A percentile compares a stretch with the other conserved stretches of the same genome.
Conservation (phyloP, 768 basidiomycete species). For the Thelephora ganbajun region DNA sequence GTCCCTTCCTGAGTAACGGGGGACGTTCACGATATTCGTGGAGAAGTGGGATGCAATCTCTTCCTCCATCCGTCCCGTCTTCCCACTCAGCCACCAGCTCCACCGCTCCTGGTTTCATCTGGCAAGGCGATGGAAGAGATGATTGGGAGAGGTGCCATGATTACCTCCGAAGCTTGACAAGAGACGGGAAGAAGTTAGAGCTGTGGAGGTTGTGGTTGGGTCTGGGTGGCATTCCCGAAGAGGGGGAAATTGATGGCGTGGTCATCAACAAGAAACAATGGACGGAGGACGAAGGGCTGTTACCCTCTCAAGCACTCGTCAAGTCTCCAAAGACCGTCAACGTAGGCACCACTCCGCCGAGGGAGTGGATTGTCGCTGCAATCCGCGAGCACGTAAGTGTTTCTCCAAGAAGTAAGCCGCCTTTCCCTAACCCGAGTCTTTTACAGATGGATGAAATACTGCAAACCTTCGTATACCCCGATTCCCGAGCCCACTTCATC, state of each 20-base stretch:
- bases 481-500: constrained; percentile 59
- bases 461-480: constrained; percentile 54
- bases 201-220: constrained; percentile 64
- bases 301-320: constrained; percentile 8
- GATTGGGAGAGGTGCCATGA: constrained; percentile 49
- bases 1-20: neutral
- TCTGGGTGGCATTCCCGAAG: constrained; percentile 16
- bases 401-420: neutral
- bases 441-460: constrained; percentile 42
- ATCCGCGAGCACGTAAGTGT: constrained; percentile 46
- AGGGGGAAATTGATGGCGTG: neutral
- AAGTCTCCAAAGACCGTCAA: neutral
- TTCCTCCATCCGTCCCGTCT: neutral
- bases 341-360: constrained; percentile 15
- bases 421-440: neutral
- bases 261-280: constrained; percentile 23
- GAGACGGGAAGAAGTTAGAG: constrained; percentile 66
- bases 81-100: neutral
- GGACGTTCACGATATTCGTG: neutral
- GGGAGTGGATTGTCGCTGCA: constrained; percentile 32
- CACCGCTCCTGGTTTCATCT: constrained; percentile 18
- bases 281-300: constrained; percentile 27
- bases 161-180: constrained; percentile 36
- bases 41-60: neutral
- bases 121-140: constrained; percentile 36